Percentiles rank a stretch among this genome's conserved stretches.
Conservation (phyloP, 2,329 filamentous ascomycete genomes). For the Celoporthe dispersa region DNA sequence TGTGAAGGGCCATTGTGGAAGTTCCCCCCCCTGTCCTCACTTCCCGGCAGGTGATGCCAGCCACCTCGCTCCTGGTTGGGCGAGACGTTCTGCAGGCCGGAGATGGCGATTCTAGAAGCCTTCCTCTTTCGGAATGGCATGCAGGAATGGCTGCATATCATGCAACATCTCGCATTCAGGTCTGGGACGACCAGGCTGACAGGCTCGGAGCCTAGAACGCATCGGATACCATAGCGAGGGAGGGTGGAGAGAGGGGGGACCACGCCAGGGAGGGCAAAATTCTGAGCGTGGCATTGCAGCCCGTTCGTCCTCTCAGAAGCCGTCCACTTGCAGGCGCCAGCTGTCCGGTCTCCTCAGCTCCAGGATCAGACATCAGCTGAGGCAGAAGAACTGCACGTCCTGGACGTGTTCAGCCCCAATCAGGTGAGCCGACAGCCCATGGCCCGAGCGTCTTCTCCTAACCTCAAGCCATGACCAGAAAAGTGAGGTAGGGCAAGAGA, state of each 20-base stretch:
- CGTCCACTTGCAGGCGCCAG: background rate
- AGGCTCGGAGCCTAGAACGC: background rate
- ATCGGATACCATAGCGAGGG: background rate
- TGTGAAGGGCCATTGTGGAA: background rate
- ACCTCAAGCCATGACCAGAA: background rate
- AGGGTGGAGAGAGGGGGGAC: background rate
- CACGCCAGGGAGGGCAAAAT: background rate
- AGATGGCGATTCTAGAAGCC: conserved; percentile 16
- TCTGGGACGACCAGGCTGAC: conserved; percentile 1
- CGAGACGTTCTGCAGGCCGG: background rate
- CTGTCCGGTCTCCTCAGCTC: background rate
- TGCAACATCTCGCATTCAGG: background rate
- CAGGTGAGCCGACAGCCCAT: background rate
- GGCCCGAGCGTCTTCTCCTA: no score
- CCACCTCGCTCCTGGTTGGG: background rate
- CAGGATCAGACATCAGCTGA: background rate
- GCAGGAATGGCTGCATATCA: background rate
- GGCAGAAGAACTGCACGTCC: background rate
- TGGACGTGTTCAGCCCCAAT: background rate
- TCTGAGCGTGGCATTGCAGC: background rate
- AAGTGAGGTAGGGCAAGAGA: background rate
- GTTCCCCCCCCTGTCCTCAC: background rate
- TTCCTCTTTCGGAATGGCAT: conserved; percentile 14
- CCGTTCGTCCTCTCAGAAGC: background rate
- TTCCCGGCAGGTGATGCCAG: background rate